Evolutionary conservation across 2,329 filamentous ascomycete genomes (phyloP).

Genomic region (Talaromyces sp.): DNA sequence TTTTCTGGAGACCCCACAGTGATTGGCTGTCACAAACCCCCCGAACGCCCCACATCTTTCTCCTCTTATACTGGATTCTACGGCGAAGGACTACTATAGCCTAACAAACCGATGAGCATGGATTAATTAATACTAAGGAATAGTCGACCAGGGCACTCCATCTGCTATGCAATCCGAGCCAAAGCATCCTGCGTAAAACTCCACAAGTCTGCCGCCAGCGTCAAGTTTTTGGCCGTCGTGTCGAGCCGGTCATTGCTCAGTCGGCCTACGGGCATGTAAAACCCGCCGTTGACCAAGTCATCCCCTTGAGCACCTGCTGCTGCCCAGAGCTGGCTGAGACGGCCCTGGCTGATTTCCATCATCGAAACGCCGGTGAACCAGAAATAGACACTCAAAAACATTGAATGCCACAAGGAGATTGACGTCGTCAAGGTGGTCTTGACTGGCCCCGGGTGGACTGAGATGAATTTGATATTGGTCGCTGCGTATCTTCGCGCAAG

Average conservation of each 20-base stretch:
- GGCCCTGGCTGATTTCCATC: conserved; percentile 18
- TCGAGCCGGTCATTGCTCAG: conserved; percentile 12
- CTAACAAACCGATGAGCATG: not conserved
- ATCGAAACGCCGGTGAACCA: conserved; percentile 15
- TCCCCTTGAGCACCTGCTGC: conserved; percentile 21
- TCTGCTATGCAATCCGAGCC: not conserved
- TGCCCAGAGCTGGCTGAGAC: conserved; percentile 26
- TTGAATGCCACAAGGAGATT: conserved; percentile 9
- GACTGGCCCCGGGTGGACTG: conserved; percentile 44
- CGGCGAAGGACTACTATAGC: not conserved
- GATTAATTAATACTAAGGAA: not conserved
- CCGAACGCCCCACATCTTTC: not conserved
- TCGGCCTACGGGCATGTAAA: conserved; percentile 27
- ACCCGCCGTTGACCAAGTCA: conserved; percentile 22
- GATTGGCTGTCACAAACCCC: not conserved
- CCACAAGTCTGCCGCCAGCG: conserved; percentile 1
- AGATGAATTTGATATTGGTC: conserved; percentile 28
- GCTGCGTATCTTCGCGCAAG: conserved; percentile 33
- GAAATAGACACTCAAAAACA: not conserved
- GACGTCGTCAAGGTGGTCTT: conserved; percentile 26
- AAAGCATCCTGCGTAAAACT: conserved; percentile 4
- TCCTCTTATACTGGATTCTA: not conserved
- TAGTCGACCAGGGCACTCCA: not conserved
- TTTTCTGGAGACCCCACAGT: not conserved
- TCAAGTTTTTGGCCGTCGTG: not conserved